phyloP scores from a whole-genome alignment of 805 yeast species.

The Saccharomycopsis guyanensis region DNA sequence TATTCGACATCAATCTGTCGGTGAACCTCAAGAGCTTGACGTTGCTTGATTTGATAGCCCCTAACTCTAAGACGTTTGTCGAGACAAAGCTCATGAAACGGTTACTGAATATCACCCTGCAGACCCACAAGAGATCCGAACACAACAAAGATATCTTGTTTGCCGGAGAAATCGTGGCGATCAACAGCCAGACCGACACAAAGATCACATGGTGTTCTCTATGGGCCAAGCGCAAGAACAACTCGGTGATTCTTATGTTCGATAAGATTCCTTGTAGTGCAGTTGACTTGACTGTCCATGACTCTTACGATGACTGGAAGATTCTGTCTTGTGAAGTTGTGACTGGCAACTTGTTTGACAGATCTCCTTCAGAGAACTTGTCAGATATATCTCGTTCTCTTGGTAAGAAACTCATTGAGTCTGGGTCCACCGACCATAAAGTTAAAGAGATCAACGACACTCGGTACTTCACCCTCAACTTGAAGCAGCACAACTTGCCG shows the following conservation, averaged over 20 bases:
- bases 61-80: conserved; percentile 67
- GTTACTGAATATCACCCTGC: too few relatives aligned
- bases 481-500: conserved; percentile 46
- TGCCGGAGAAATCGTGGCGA: conserved; percentile 81
- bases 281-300: conserved; percentile 45
- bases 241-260: conserved; percentile 70
- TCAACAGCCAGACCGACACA: conserved; percentile 51
- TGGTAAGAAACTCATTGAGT: neutral
- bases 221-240: conserved; percentile 79
- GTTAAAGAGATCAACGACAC: conserved; percentile 43
- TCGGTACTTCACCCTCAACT: conserved; percentile 55
- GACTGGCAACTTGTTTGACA: conserved; percentile 15
- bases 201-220: conserved; percentile 75
- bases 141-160: conserved; percentile 44
- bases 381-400: conserved; percentile 13
- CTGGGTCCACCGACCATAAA: conserved; percentile 27
- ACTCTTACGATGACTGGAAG: conserved; percentile 12
- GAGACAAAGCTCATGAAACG: conserved; percentile 39
- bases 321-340: conserved; percentile 24
- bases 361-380: conserved; percentile 20
- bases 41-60: conserved; percentile 68
- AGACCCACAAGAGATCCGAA: neutral
- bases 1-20: conserved; percentile 71
- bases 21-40: conserved; percentile 44
- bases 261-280: conserved; percentile 76